Conservation (phyloP, 345 rosid species). For the Brassica juncea region DNA sequence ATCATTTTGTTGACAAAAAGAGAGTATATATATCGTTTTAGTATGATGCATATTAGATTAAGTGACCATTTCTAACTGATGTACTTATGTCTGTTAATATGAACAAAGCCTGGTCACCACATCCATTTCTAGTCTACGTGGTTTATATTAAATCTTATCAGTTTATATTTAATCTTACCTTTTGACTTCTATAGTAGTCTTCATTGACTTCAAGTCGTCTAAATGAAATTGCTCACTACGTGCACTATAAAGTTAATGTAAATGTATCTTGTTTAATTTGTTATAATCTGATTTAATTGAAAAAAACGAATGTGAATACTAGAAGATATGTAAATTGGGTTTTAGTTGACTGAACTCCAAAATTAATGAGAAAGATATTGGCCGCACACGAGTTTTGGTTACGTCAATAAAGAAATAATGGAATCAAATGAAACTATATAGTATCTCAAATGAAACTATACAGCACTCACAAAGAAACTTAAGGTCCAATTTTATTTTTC, state of each 20-base stretch:
- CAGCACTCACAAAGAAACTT: not conserved
- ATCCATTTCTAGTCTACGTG: not conserved
- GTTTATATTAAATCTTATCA: too few species aligned
- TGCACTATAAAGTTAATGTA: not conserved
- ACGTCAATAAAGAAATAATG: slow-evolving; percentile 6
- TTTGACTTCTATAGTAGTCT: slow-evolving; percentile 12
- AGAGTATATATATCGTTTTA: not conserved
- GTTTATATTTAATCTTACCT: not conserved
- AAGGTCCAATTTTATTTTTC: slow-evolving; percentile 1
- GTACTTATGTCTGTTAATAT: not conserved
- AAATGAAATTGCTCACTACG: slow-evolving; percentile 16
- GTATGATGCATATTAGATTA: not conserved
- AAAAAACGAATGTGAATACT: slow-evolving; percentile 15
- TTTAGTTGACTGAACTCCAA: slow-evolving; percentile 9
- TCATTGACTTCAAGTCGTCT: slow-evolving; percentile 11
- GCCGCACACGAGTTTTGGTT: slow-evolving; percentile 1
- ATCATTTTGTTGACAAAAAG: not conserved
- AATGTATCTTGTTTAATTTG: not conserved
- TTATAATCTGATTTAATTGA: not conserved
- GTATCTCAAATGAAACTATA: not conserved
- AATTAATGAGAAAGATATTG: slow-evolving; percentile 7
- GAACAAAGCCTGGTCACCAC: slow-evolving; percentile 4
- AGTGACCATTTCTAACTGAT: not conserved
- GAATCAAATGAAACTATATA: not conserved
- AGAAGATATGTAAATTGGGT: not conserved